Evolutionary conservation across 2,329 filamentous ascomycete genomes (phyloP).

Genomic region (Cladosporium sp.): DNA sequence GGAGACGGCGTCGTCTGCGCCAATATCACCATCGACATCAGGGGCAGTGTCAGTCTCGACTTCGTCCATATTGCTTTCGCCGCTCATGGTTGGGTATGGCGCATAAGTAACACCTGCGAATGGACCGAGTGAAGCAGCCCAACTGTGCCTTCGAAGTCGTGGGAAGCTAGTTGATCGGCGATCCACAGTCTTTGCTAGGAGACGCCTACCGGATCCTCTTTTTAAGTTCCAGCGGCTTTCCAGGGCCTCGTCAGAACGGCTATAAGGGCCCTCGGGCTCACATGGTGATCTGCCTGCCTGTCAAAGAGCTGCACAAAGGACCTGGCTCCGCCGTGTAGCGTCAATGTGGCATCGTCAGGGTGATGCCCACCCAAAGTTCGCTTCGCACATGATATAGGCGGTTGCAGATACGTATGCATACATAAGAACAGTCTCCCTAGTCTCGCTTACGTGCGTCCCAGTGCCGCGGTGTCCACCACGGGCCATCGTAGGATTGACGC

Average conservation of each 20-base stretch:
- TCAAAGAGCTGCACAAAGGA: neutral
- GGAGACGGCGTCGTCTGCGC: conserved; percentile 4
- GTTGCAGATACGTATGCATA: neutral
- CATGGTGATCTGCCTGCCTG: neutral
- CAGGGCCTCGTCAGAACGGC: neutral
- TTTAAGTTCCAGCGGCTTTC: neutral
- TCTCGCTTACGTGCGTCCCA: conserved; percentile 7
- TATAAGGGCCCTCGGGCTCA: neutral
- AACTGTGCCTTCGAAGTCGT: neutral
- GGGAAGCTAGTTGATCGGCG: conserved; percentile 5
- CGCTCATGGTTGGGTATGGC: neutral
- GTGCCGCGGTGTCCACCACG: conserved; percentile 4
- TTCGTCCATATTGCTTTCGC: conserved; percentile 6
- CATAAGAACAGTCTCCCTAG: neutral
- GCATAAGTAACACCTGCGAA: neutral
- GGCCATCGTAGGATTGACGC: neutral
- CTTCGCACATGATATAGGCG: neutral
- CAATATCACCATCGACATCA: conserved; percentile 11
- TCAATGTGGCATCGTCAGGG: neutral
- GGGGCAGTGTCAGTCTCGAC: neutral
- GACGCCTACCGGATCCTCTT: neutral
- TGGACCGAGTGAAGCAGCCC: neutral
- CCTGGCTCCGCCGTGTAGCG: neutral
- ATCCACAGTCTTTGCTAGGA: neutral
- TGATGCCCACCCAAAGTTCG: neutral